A percentile compares a stretch with the other conserved stretches of the same genome.
These are phyloP conservation scores for Entomortierella beljakovae DNA, from an alignment of 192 early-diverging fungal species.

Conservation along the genomic window DNA sequence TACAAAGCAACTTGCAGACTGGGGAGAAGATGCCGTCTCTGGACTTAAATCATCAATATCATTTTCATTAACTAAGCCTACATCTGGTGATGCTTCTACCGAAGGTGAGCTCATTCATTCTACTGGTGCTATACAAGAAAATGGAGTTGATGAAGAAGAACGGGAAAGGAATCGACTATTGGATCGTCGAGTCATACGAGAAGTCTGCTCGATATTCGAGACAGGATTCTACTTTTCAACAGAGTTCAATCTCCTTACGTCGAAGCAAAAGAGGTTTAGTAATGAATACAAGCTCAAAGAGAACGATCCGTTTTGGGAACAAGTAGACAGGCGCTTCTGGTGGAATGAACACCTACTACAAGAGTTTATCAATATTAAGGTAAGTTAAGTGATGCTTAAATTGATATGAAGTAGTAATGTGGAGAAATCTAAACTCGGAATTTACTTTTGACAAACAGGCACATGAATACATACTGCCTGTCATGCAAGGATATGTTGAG, in stretches of 20 bases:
- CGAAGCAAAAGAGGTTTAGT: constrained; percentile 21
- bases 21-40: constrained; percentile 29
- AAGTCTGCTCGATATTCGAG: constrained; percentile 61
- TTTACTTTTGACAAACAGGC: constrained; percentile 37
- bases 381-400: constrained; percentile 12
- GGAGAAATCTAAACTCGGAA: neutral
- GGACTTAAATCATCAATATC: constrained; percentile 29
- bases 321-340: constrained; percentile 63
- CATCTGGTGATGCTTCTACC: neutral
- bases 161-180: constrained; percentile 42
- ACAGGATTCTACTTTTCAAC: constrained; percentile 62
- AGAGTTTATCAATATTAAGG: constrained; percentile 57
- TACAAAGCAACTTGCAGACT: constrained; percentile 28
- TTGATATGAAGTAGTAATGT: neutral
- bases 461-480: constrained; percentile 64
- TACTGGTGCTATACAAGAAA: neutral
- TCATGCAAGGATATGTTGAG: constrained; percentile 80
- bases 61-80: constrained; percentile 11
- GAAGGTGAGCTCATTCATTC: neutral
- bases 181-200: constrained; percentile 60
- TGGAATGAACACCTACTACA: constrained; percentile 68
- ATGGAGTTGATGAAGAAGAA: constrained; percentile 12
- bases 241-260: constrained; percentile 37
- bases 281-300: neutral
- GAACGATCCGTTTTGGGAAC: constrained; percentile 45